A percentile compares a stretch with the other conserved stretches of the same genome.
These are phyloP conservation scores for Eucalyptus brandiana DNA, from an alignment of 345 rosid genomes.

Conservation along the genomic window DNA sequence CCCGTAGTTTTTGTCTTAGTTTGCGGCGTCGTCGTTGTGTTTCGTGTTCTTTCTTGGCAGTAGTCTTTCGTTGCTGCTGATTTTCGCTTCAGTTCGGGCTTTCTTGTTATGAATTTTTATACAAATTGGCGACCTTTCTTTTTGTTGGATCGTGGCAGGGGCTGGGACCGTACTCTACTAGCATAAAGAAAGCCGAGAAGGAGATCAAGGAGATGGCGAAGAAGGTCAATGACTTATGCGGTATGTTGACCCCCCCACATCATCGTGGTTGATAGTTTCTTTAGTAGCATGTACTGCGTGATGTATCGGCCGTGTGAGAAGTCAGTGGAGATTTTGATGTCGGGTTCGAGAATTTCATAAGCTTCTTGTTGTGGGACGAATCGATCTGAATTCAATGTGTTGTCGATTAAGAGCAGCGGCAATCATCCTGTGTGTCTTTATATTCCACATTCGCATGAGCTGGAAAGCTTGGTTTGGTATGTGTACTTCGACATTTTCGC, in stretches of 20 bases:
- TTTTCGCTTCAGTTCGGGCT: background rate
- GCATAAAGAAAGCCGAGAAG: conserved; percentile 86
- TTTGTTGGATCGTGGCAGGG: conserved; percentile 36
- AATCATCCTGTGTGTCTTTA: background rate
- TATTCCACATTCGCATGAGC: background rate
- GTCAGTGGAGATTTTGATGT: background rate
- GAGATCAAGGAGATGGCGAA: conserved; percentile 89
- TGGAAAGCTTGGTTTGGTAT: background rate
- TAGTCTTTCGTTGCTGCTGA: background rate
- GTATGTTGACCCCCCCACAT: conserved; percentile 17
- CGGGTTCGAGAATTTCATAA: background rate
- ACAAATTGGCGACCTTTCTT: background rate
- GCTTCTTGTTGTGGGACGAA: background rate
- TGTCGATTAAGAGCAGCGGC: background rate
- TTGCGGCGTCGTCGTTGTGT: background rate
- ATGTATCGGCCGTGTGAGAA: background rate
- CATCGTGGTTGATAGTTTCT: background rate
- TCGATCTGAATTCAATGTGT: background rate
- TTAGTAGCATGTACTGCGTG: background rate
- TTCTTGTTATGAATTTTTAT: background rate
- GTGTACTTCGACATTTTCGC: background rate
- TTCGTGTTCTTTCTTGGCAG: background rate
- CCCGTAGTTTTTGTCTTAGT: background rate
- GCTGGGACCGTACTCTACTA: conserved; percentile 77
- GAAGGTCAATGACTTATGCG: conserved; percentile 80